Evolutionary conservation across 805 yeast genomes (phyloP).

Genomic region (Zygosaccharomyces bisporus): DNA sequence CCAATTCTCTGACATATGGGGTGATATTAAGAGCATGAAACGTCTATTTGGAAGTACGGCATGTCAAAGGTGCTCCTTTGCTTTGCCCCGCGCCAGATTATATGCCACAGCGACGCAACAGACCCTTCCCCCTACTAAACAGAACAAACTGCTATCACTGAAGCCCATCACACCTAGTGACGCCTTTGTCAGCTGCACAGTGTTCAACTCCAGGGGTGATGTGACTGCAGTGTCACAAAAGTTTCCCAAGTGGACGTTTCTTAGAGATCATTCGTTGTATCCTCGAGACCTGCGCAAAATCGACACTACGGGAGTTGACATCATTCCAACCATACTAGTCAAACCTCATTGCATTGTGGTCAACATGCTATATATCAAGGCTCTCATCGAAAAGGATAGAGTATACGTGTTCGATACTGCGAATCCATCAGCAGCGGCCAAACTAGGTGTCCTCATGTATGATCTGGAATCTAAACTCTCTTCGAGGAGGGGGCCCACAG

Average conservation of each 20-base stretch:
- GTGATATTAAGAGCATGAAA: neutral
- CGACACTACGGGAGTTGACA: slow-evolving; percentile 68
- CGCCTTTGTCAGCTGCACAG: slow-evolving; percentile 67
- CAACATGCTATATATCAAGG: slow-evolving; percentile 83
- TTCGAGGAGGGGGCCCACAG: slow-evolving; percentile 24
- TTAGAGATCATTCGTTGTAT: slow-evolving; percentile 68
- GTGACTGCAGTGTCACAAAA: slow-evolving; percentile 74
- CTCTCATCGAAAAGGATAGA: slow-evolving; percentile 72
- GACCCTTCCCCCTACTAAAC: slow-evolving; percentile 8
- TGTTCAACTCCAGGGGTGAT: slow-evolving; percentile 69
- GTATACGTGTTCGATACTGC: slow-evolving; percentile 78
- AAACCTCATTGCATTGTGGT: slow-evolving; percentile 73
- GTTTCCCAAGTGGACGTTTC: slow-evolving; percentile 71
- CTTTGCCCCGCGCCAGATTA: slow-evolving; percentile 5
- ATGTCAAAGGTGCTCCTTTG: neutral
- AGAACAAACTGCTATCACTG: slow-evolving; percentile 24
- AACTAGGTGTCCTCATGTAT: slow-evolving; percentile 73
- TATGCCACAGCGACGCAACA: slow-evolving; percentile 3
- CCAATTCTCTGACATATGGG: slow-evolving; percentile 4
- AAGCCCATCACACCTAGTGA: slow-evolving; percentile 43
- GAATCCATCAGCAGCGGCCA: slow-evolving; percentile 54
- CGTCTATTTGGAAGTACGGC: neutral
- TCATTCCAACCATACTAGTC: slow-evolving; percentile 85
- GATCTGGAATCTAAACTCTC: slow-evolving; percentile 72
- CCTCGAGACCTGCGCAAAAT: slow-evolving; percentile 87